Conservation (phyloP, 495 filamentous ascomycete species). For the Aspergillus biplanus region DNA sequence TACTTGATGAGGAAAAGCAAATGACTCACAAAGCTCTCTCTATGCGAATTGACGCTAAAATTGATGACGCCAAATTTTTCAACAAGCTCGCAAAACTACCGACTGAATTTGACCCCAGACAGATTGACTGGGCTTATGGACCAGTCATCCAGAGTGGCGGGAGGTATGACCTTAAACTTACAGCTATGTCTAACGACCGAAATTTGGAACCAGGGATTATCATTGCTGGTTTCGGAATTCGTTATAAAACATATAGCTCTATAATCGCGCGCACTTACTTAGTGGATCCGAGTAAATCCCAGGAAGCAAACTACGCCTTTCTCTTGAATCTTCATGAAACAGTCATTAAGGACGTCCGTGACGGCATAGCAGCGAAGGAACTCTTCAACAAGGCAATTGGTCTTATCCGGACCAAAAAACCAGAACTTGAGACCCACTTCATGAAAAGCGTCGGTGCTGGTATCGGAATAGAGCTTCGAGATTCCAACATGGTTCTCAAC, state of each 20-base stretch:
- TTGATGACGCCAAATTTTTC: slow-evolving; percentile 94
- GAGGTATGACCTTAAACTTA: slow-evolving; percentile 85
- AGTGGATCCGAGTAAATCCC: slow-evolving; percentile 93
- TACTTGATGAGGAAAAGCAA: slow-evolving; percentile 94
- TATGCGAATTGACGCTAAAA: slow-evolving; percentile 82
- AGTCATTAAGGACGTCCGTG: slow-evolving; percentile 85
- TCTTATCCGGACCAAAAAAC: slow-evolving; percentile 82
- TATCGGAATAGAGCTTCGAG: slow-evolving; percentile 89
- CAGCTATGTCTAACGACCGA: slow-evolving; percentile 72
- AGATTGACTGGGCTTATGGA: slow-evolving; percentile 91
- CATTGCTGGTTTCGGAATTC: slow-evolving; percentile 83
- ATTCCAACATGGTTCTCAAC: slow-evolving; percentile 79
- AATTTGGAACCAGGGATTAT: slow-evolving; percentile 94
- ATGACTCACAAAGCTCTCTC: slow-evolving; percentile 85
- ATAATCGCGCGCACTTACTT: slow-evolving; percentile 90
- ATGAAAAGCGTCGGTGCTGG: slow-evolving; percentile 86
- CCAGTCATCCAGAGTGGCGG: slow-evolving; percentile 96
- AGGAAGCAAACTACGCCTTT: slow-evolving; percentile 94
- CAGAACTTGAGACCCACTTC: slow-evolving; percentile 92
- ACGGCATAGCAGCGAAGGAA: slow-evolving; percentile 86
- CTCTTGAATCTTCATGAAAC: slow-evolving; percentile 81
- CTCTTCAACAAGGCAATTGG: slow-evolving; percentile 85
- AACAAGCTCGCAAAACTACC: slow-evolving; percentile 80
- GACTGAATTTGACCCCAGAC: slow-evolving; percentile 81
- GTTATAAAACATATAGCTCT: slow-evolving; percentile 93